These are phyloP conservation scores for Raddia guianensis DNA, from an alignment of 176 grass and related monocot species.

Conservation along the genomic window DNA sequence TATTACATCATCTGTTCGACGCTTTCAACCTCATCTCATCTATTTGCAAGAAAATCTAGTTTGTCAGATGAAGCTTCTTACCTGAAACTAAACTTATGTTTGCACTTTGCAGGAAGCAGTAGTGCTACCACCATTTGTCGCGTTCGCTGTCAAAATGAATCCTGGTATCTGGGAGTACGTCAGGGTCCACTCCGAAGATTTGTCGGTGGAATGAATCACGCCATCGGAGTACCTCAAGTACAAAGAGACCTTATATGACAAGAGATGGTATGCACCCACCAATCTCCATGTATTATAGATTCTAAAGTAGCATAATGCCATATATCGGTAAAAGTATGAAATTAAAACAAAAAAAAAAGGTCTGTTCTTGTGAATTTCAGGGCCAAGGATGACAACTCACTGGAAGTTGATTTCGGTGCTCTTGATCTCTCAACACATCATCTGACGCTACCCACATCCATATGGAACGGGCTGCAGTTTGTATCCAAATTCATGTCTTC, in stretches of 20 bases:
- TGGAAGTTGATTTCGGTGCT: conserved; percentile 89
- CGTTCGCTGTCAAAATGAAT: conserved; percentile 79
- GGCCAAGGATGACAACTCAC: conserved; percentile 79
- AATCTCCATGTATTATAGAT: conserved; percentile 23
- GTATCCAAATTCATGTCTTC: conserved; percentile 78
- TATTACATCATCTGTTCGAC: conserved; percentile 86
- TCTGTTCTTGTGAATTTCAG: conserved; percentile 48
- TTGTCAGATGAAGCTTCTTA: background rate
- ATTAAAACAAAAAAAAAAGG: background rate
- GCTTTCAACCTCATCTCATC: background rate
- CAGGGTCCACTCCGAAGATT: conserved; percentile 72
- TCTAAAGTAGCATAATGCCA: background rate
- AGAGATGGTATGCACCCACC: conserved; percentile 64
- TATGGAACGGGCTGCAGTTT: conserved; percentile 84
- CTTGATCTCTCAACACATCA: conserved; percentile 70
- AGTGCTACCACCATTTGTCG: conserved; percentile 77
- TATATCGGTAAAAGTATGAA: conserved; percentile 5
- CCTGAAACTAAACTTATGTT: conserved; percentile 11
- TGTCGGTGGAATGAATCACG: conserved; percentile 81
- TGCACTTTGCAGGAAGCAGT: conserved; percentile 86
- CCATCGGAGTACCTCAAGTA: conserved; percentile 78
- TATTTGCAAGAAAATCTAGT: background rate
- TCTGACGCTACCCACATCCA: conserved; percentile 79
- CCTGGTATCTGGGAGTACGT: conserved; percentile 95
- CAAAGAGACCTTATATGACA: conserved; percentile 89